Base-by-base conservation (phyloP, 2,329 filamentous ascomycete genomes). In the Clarireedia monteithiana region DNA sequence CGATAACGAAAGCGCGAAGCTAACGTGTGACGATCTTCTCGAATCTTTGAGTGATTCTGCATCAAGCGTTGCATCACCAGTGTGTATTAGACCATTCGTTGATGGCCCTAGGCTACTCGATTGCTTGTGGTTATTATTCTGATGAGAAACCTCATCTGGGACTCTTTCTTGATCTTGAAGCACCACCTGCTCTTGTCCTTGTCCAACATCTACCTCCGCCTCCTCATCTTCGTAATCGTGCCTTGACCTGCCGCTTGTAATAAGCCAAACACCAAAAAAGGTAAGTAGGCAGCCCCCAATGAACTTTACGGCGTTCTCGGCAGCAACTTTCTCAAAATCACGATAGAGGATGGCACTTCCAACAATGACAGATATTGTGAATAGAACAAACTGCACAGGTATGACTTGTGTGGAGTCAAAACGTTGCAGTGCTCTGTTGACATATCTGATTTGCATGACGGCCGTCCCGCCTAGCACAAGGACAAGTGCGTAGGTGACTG, bases 381-480 rank as follows among this genome's bases (percentile, higher is more conserved):
- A 99, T 60, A 95, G 82, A 50, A 99, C 94, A 65, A 99, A 99
- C 67, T 99, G 94, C 14, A 94, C 94, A 0, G 94, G 94, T 60
- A 99, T 99, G 63, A 99, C 94, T 70, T 96, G 91, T 0, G 94
- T 99, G 6, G 94, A 96, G 71, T 96, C 90, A 74, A 97, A 99
- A 48, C 89, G 84, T 69, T 96, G 91, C 52, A 99, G 77, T 1
- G 86, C 85, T 51, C 83, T 88, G 74, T 97, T 99, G 69, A 99
- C 82, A 69, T 97, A 99, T 68, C 90, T 92, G 64, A 99, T 92
- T 73, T 99, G 94, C 87, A 97, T 91, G 58, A 99, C 77, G 6
- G 94, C 94, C 1, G 92, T 97, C 47, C 76, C 80, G 17, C 94
- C 77, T 26, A 99, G 79, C 49, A 97, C 79, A 50, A 87, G 75